A percentile compares a stretch with the other conserved stretches of the same genome.
Conservation (phyloP, 805 yeast species). For the Starmerella geochares region DNA sequence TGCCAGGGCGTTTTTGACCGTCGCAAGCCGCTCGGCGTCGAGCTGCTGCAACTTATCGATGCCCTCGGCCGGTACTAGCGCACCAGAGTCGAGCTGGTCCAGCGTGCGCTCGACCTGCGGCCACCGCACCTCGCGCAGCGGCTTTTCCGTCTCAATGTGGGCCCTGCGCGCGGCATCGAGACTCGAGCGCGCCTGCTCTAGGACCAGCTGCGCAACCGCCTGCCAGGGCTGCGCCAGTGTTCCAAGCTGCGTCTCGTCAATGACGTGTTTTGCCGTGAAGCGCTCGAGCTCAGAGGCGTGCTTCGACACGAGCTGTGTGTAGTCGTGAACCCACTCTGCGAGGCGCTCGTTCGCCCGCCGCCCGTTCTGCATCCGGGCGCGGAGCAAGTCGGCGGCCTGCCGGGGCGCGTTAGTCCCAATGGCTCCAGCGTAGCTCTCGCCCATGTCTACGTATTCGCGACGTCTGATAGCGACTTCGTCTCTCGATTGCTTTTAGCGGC, state of each 20-base stretch:
- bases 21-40: constrained; percentile 41
- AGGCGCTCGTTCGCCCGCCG: constrained; percentile 49
- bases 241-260: constrained; percentile 24
- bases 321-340: constrained; percentile 49
- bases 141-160: constrained; percentile 33
- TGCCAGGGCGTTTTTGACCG: constrained; percentile 55
- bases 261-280: constrained; percentile 17
- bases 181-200: constrained; percentile 29
- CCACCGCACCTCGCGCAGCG: constrained; percentile 34
- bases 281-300: constrained; percentile 42
- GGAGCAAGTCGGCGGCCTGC: constrained; percentile 50
- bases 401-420: constrained; percentile 35
- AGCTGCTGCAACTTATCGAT: constrained; percentile 45
- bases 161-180: constrained; percentile 32
- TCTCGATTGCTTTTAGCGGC: neutral
- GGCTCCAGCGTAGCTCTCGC: constrained; percentile 25
- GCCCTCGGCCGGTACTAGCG: constrained; percentile 33
- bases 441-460: constrained; percentile 9
- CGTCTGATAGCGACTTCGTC: neutral
- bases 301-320: constrained; percentile 39
- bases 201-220: constrained; percentile 24
- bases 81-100: constrained; percentile 5
- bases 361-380: constrained; percentile 48
- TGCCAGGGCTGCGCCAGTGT: constrained; percentile 30
- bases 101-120: constrained; percentile 28